Percentiles rank a stretch among this genome's conserved stretches.
Evolutionary conservation across 2,329 filamentous ascomycete species (phyloP).

Genomic region (Aspergillus versicolor): DNA sequence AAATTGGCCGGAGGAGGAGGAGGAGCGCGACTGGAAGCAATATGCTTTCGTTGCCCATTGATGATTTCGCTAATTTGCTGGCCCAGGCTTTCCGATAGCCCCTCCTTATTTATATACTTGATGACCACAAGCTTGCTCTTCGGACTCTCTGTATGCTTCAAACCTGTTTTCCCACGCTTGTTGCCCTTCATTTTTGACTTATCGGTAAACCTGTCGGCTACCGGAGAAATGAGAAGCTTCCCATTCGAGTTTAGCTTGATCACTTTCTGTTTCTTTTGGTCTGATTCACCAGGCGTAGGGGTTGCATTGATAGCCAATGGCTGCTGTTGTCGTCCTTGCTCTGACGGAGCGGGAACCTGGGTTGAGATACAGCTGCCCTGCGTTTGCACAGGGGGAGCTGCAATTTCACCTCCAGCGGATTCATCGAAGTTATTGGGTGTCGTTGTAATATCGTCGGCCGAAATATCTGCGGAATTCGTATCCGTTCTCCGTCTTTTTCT

Average conservation of each 20-base stretch:
- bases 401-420: not conserved
- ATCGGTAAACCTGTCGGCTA: constrained; percentile 17
- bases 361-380: not conserved
- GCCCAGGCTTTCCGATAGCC: constrained; percentile 52
- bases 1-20: constrained; percentile 17
- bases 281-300: not conserved
- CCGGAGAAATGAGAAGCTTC: constrained; percentile 42
- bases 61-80: constrained; percentile 65
- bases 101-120: constrained; percentile 57
- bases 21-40: constrained; percentile 18
- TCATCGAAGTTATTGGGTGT: not conserved
- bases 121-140: constrained; percentile 51
- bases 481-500: constrained; percentile 38
- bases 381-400: not conserved
- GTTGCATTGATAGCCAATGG: not conserved
- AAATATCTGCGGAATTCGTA: constrained; percentile 7
- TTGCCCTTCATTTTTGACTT: constrained; percentile 18
- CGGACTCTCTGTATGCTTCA: constrained; percentile 21
- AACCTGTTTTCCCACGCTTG: constrained; percentile 38
- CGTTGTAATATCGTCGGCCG: no score
- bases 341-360: not conserved
- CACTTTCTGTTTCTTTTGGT: constrained; percentile 28
- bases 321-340: not conserved
- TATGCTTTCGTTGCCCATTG: constrained; percentile 33
- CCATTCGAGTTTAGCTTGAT: constrained; percentile 45